Evolutionary conservation across 768 basidiomycete species (phyloP).

Genomic region (Mycena floridula): DNA sequence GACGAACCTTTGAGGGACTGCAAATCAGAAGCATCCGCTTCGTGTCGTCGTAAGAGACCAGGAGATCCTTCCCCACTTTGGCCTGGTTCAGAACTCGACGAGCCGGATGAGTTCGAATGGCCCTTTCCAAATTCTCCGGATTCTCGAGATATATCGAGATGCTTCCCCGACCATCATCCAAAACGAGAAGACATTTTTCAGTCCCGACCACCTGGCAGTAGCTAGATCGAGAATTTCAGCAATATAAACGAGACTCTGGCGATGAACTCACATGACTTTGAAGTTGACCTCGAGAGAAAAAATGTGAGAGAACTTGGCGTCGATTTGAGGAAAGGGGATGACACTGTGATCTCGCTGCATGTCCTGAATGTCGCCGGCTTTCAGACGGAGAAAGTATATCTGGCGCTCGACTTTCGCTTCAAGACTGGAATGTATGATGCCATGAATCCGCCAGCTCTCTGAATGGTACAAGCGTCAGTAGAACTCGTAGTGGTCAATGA

Average conservation of each 20-base stretch:
- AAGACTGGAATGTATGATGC: conserved; percentile 2
- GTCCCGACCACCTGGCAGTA: conserved; percentile 36
- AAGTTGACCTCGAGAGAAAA: conserved; percentile 17
- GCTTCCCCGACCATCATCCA: conserved; percentile 26
- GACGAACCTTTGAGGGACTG: conserved; percentile 31
- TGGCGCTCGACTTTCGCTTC: conserved; percentile 22
- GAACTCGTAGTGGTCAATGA: background rate
- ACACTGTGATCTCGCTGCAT: conserved; percentile 26
- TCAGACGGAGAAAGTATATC: conserved; percentile 24
- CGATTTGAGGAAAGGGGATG: conserved; percentile 24
- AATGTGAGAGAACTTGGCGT: conserved; percentile 14
- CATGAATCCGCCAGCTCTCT: conserved; percentile 13
- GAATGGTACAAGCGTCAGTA: conserved; percentile 19
- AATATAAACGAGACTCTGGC: conserved; percentile 39
- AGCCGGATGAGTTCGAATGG: conserved; percentile 26
- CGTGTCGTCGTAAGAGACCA: conserved; percentile 46
- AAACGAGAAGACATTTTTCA: conserved; percentile 35
- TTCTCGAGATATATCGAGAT: conserved; percentile 34
- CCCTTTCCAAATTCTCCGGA: conserved; percentile 21
- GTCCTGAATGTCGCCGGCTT: conserved; percentile 27
- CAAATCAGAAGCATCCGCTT: conserved; percentile 43
- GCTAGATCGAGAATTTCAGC: conserved; percentile 21
- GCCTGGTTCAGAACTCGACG: conserved; percentile 32
- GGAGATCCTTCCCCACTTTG: conserved; percentile 38
- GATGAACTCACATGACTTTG: conserved; percentile 27